phyloP scores from a whole-genome alignment of 2,329 filamentous ascomycete species.

The Aspergillus sclerotialis region DNA sequence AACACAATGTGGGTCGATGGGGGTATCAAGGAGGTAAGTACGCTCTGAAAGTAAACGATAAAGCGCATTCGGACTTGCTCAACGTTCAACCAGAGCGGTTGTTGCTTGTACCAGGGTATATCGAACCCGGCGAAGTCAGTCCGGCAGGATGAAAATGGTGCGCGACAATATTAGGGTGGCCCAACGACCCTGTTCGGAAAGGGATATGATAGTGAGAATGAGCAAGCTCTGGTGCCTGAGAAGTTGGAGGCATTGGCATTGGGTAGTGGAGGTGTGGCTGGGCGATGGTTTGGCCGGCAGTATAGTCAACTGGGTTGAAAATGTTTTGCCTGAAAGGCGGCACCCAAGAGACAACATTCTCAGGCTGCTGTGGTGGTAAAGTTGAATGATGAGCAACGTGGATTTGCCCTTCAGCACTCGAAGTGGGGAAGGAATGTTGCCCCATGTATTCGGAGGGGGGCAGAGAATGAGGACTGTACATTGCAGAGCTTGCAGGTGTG shows the following conservation, averaged over 20 bases:
- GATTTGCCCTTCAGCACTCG: slow-evolving; percentile 14
- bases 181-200: neutral
- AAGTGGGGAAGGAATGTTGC: slow-evolving; percentile 15
- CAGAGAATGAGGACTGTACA: slow-evolving; percentile 25
- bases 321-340: slow-evolving; percentile 27
- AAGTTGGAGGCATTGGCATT: slow-evolving; percentile 18
- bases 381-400: neutral
- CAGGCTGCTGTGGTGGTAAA: slow-evolving; percentile 11
- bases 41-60: no score
- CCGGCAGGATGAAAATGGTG: neutral
- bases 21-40: no score
- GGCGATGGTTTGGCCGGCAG: slow-evolving; percentile 15
- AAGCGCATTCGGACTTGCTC: no score
- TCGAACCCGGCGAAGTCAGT: neutral
- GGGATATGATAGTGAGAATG: slow-evolving; percentile 12
- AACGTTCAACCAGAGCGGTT: no score
- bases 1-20: no score
- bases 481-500: slow-evolving; percentile 17
- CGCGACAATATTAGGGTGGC: neutral
- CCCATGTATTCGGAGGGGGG: slow-evolving; percentile 25
- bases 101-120: neutral
- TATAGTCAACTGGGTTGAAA: slow-evolving; percentile 27
- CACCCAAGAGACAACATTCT: slow-evolving; percentile 24
- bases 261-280: slow-evolving; percentile 22
- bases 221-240: slow-evolving; percentile 15